phyloP scores from a whole-genome alignment of 768 basidiomycete genomes.

The Suillus subluteus region DNA sequence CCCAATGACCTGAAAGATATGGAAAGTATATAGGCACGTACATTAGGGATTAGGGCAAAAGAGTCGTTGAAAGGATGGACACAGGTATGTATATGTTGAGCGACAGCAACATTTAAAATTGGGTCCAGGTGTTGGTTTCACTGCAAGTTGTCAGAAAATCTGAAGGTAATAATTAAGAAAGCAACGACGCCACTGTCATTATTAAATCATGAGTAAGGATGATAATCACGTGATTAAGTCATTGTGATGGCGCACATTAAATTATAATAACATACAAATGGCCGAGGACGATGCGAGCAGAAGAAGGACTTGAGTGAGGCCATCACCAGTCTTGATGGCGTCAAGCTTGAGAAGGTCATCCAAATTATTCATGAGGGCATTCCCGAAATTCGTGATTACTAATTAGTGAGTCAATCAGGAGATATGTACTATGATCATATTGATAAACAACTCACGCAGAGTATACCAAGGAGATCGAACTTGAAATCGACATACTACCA shows the following conservation, averaged over 20 bases:
- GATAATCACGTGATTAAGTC: too few relatives aligned
- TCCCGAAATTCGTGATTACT: conserved; percentile 91
- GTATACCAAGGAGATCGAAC: conserved; percentile 93
- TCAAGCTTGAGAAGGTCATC: conserved; percentile 87
- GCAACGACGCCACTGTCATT: too few relatives aligned
- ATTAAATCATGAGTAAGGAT: too few relatives aligned
- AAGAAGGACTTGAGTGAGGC: neutral
- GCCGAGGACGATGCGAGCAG: too few relatives aligned
- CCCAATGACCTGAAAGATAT: conserved; percentile 4
- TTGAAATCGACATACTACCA: conserved; percentile 94
- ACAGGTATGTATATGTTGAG: conserved; percentile 9
- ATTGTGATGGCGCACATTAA: too few relatives aligned
- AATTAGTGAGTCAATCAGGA: conserved; percentile 45
- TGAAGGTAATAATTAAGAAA: too few relatives aligned
- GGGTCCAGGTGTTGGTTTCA: too few relatives aligned
- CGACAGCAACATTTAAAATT: too few relatives aligned
- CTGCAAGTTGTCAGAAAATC: too few relatives aligned
- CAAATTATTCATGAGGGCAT: conserved; percentile 94
- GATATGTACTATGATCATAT: conserved; percentile 16
- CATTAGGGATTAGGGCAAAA: conserved; percentile 26
- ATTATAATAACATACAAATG: too few relatives aligned
- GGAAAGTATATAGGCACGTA: conserved; percentile 33
- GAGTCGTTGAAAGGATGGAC: conserved; percentile 36
- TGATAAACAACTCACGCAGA: conserved; percentile 49
- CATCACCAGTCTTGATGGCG: conserved; percentile 82